phyloP scores from a whole-genome alignment of 2,329 filamentous ascomycete genomes.

The Sclerotinia sclerotiorum region DNA sequence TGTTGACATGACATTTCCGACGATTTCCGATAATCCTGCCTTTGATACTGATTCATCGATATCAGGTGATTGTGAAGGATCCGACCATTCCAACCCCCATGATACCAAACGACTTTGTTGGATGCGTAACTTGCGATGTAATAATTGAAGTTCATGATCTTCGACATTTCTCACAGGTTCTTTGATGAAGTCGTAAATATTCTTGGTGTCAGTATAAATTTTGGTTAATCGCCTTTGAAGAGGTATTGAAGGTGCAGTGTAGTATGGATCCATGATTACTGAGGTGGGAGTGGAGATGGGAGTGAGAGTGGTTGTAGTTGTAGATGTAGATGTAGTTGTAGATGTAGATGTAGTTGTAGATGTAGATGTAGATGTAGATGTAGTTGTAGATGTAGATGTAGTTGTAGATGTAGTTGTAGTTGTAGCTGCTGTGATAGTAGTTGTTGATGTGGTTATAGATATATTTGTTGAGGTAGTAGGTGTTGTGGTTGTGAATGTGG shows the following conservation, averaged over 20 bases:
- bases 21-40: conserved; percentile 72
- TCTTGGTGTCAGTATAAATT: conserved; percentile 80
- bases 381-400: not conserved
- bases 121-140: conserved; percentile 75
- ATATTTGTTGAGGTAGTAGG: not conserved
- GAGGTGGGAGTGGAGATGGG: not conserved
- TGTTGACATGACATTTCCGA: conserved; percentile 75
- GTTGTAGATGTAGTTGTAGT: too few relatives aligned
- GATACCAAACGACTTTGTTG: conserved; percentile 71
- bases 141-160: conserved; percentile 66
- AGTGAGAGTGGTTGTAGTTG: not conserved
- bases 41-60: conserved; percentile 71
- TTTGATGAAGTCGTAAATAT: conserved; percentile 71
- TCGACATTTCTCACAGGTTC: conserved; percentile 61
- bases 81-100: conserved; percentile 81
- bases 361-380: too few relatives aligned
- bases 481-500: not conserved
- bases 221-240: conserved; percentile 65
- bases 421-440: too few relatives aligned
- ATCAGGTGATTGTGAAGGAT: conserved; percentile 64
- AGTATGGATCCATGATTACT: conserved; percentile 36
- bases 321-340: not conserved
- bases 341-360: not conserved
- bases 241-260: conserved; percentile 40
- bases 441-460: too few relatives aligned